A percentile compares a stretch with the other conserved stretches of the same genome.
phyloP scores from a whole-genome alignment of 441 rosid species.

The Cnidoscolus chayamansa region DNA sequence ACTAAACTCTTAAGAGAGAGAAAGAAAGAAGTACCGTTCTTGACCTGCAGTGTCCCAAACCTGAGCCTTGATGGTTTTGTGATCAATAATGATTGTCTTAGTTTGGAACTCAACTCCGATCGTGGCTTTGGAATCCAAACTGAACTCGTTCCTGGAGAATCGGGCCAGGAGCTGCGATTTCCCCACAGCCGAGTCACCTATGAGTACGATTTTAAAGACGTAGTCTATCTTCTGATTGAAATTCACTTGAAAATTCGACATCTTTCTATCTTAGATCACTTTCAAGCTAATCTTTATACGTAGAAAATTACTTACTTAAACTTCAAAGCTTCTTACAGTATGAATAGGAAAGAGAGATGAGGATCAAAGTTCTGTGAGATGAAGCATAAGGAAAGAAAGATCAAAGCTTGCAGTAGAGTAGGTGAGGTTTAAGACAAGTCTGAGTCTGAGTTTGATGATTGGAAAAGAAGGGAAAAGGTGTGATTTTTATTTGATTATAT shows the following conservation, averaged over 20 bases:
- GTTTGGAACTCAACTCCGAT: slow-evolving; percentile 48
- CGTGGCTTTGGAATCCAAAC: slow-evolving; percentile 44
- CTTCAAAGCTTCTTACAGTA: no score
- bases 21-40: slow-evolving; percentile 29
- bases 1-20: no score
- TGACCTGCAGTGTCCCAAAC: slow-evolving; percentile 44
- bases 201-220: slow-evolving; percentile 41
- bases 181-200: slow-evolving; percentile 46
- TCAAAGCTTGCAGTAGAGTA: neutral
- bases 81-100: slow-evolving; percentile 38
- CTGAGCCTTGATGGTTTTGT: slow-evolving; percentile 49
- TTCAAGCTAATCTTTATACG: no score
- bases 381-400: neutral
- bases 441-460: neutral
- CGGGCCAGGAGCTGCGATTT: slow-evolving; percentile 48
- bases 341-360: neutral
- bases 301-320: no score
- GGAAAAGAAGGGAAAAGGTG: neutral
- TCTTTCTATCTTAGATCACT: neutral
- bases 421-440: neutral
- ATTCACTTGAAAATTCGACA: slow-evolving; percentile 31
- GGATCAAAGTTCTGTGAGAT: neutral
- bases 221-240: slow-evolving; percentile 42
- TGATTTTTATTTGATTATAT: no score
- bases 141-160: slow-evolving; percentile 41